These are phyloP conservation scores for Ilex aquifolium DNA, from an alignment of 257 asterid species.

Conservation along the genomic window DNA sequence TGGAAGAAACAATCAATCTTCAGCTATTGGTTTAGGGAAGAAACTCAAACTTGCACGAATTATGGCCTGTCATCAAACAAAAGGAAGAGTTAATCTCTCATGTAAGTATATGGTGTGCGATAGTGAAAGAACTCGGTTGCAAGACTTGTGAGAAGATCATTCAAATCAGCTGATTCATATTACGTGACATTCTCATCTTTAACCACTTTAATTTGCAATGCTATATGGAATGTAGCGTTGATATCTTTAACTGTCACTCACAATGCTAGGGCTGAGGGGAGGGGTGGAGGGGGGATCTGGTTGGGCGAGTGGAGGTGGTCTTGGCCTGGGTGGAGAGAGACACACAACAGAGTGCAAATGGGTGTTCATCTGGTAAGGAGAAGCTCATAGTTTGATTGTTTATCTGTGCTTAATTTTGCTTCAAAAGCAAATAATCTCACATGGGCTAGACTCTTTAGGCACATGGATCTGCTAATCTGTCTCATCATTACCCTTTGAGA, in stretches of 20 bases:
- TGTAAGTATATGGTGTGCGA: too few species aligned
- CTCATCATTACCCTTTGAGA: neutral
- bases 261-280: too few species aligned
- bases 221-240: too few species aligned
- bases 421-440: too few species aligned
- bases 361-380: neutral
- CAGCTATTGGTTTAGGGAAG: constrained; percentile 30
- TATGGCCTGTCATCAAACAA: constrained; percentile 50
- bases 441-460: neutral
- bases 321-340: neutral
- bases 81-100: neutral
- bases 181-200: too few species aligned
- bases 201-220: too few species aligned
- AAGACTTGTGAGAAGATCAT: neutral
- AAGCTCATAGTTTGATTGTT: too few species aligned
- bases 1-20: neutral
- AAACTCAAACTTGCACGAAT: constrained; percentile 60
- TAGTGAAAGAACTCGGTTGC: neutral
- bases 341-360: neutral
- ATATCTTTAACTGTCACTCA: too few species aligned
- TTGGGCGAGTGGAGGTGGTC: too few species aligned
- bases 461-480: neutral
- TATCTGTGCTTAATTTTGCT: too few species aligned
- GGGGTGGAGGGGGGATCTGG: too few species aligned
- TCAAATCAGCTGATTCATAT: too few species aligned